Evolutionary conservation across 805 yeast species (phyloP).

Genomic region (Debaryomyces maramus): DNA sequence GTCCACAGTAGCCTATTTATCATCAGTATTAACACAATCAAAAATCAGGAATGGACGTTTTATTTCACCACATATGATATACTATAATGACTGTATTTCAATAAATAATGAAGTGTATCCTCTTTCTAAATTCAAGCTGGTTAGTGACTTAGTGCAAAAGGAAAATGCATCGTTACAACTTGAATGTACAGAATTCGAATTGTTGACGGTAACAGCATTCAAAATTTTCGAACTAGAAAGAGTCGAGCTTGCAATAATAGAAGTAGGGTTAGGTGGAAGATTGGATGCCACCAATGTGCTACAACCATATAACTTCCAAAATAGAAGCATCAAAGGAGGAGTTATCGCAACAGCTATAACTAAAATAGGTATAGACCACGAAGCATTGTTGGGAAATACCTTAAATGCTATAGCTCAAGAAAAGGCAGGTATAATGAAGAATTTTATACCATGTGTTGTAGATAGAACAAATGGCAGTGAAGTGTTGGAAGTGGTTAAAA

Average conservation of each 20-base stretch:
- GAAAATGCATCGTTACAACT: conserved; percentile 43
- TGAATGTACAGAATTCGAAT: conserved; percentile 85
- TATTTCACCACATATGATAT: conserved; percentile 83
- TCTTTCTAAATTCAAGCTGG: conserved; percentile 41
- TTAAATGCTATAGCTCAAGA: conserved; percentile 66
- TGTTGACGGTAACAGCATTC: conserved; percentile 82
- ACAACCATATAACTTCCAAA: conserved; percentile 16
- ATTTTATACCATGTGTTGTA: conserved; percentile 59
- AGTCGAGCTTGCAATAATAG: conserved; percentile 80
- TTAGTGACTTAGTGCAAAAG: conserved; percentile 42
- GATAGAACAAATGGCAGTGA: conserved; percentile 63
- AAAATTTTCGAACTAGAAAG: conserved; percentile 60
- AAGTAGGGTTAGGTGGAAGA: conserved; percentile 92
- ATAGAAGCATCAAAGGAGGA: conserved; percentile 22
- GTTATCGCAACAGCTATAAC: conserved; percentile 73
- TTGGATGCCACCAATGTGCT: conserved; percentile 86
- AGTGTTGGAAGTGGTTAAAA: conserved; percentile 49
- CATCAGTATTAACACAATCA: conserved; percentile 57
- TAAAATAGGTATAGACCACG: conserved; percentile 86
- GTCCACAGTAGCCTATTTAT: conserved; percentile 79
- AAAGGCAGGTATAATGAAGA: conserved; percentile 85
- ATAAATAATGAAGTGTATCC: conserved; percentile 62
- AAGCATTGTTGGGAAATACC: conserved; percentile 67
- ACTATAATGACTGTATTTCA: conserved; percentile 72
- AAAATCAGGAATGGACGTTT: conserved; percentile 67